Evolutionary conservation across 805 yeast species (phyloP), one percentile per base, ranked within the genome.

Genomic region (Barnettozyma californica): DNA sequence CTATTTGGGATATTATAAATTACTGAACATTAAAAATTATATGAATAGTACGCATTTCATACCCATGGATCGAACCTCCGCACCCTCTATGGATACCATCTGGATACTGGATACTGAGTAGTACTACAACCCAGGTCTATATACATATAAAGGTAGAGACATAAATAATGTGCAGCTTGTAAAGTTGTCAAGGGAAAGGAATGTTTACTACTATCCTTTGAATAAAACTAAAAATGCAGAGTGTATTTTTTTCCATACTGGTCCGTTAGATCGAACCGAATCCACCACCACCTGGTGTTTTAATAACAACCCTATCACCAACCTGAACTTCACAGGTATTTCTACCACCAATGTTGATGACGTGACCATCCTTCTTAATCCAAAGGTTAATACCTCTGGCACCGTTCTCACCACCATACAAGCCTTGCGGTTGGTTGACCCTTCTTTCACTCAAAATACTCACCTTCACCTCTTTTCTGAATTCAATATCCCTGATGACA

Each of bases 201-300:
- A 23, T 23, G 25, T 23, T 8, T 8, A 27, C 31, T 27, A n/a
- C n/a, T n/a, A n/a, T n/a, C n/a, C n/a, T n/a, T n/a, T 13, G 7
- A 13, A 27, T 29, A 13, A 6, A 13, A 13, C 33, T 13, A 29
- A 13, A 29, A 29, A 9, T 27, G 11, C 33, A 9, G 33, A 27
- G 18, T 35, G 18, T 23, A 18, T 23, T 2, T 21, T 4, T 35
- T 23, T 18, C 23, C n/a, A n/a, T n/a, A n/a, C 26, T 10, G 8
- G 25, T 23, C 25, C 8, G 7, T 16, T 20, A 20, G 41, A 10
- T n/a, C 11, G 26, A n/a, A 3, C 95, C 95, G 64, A 73, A 87
- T 0, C 90, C 95, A 40, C 94, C 95, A 29, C 94, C 95, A 40
- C 96, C 96, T 2, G 96, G 95, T 0, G 95, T 87, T 56, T 70